Percentiles rank a stretch among this genome's conserved stretches.
Conservation (phyloP, 768 basidiomycete genomes). For the Tephrocybe sp. region DNA sequence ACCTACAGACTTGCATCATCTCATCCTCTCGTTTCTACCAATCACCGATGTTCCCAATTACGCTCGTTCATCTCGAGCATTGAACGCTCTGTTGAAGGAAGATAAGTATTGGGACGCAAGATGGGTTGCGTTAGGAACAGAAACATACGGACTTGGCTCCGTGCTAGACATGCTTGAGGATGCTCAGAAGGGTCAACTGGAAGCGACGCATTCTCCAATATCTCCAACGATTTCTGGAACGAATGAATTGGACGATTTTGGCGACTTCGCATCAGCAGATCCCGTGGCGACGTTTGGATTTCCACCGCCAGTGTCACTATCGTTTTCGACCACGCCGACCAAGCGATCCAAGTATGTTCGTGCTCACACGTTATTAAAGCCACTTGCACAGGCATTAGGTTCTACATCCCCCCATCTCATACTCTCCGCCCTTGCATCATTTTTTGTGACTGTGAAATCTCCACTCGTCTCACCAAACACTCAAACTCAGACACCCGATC, state of each 20-base stretch:
- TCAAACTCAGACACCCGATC: slow-evolving; percentile 13
- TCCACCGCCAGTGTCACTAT: slow-evolving; percentile 13
- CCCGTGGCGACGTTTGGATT: slow-evolving; percentile 15
- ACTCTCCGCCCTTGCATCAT: slow-evolving; percentile 52
- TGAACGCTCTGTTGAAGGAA: slow-evolving; percentile 59
- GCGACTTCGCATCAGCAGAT: slow-evolving; percentile 16
- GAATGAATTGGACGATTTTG: slow-evolving; percentile 17
- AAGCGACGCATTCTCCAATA: slow-evolving; percentile 20
- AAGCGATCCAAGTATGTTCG: slow-evolving; percentile 51
- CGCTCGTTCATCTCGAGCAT: slow-evolving; percentile 61
- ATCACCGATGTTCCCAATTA: slow-evolving; percentile 81
- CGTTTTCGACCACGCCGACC: slow-evolving; percentile 22
- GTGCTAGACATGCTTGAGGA: slow-evolving; percentile 53
- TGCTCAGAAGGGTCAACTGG: slow-evolving; percentile 85
- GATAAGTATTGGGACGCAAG: slow-evolving; percentile 78
- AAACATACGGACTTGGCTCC: slow-evolving; percentile 33
- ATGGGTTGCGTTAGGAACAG: slow-evolving; percentile 57
- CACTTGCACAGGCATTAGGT: slow-evolving; percentile 50
- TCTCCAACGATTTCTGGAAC: slow-evolving; percentile 8
- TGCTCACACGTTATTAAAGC: slow-evolving; percentile 61
- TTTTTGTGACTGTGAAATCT: slow-evolving; percentile 23
- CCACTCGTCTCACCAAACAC: slow-evolving; percentile 4
- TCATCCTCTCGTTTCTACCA: slow-evolving; percentile 71
- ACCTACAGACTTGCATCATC: slow-evolving; percentile 72
- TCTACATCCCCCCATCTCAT: slow-evolving; percentile 64